Conservation (phyloP, 2,329 filamentous ascomycete species). For the Sporothrix globosa region DNA sequence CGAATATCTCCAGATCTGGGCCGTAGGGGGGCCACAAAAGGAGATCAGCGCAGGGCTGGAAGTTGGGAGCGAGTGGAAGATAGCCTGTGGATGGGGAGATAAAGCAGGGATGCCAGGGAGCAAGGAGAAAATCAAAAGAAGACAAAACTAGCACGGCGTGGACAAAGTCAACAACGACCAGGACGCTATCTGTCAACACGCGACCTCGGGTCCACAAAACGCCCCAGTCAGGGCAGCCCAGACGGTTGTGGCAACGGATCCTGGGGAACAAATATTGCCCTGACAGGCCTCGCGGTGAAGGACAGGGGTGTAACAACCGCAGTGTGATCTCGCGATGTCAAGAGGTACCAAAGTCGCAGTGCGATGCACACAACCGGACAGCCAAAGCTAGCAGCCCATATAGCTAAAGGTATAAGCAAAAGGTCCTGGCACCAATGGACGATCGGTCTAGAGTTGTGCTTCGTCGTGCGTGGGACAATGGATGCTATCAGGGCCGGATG, state of each 20-base stretch:
- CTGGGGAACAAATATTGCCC: no score
- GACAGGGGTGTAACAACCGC: not conserved
- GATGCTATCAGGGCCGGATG: not conserved
- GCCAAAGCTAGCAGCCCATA: not conserved
- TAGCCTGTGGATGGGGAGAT: not conserved
- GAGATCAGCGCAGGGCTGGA: conserved; percentile 17
- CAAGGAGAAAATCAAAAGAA: not conserved
- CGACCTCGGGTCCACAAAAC: not conserved
- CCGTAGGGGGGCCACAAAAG: not conserved
- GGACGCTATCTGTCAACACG: not conserved
- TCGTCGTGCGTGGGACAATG: not conserved
- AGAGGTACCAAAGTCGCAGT: not conserved
- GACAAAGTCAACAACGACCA: not conserved
- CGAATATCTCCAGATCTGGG: conserved; percentile 14
- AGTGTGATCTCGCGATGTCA: conserved; percentile 11
- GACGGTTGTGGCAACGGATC: not conserved
- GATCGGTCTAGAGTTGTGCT: conserved; percentile 11
- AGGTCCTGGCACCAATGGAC: not conserved
- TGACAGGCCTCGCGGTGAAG: not conserved
- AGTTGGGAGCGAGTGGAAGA: conserved; percentile 11
- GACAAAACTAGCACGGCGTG: not conserved
- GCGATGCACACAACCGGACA: not conserved
- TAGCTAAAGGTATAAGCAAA: not conserved
- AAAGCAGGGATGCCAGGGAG: not conserved
- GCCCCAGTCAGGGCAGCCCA: conserved; percentile 1